Base-by-base conservation (phyloP, 2,329 filamentous ascomycete genomes). In the Sclerotinia trifoliorum region DNA sequence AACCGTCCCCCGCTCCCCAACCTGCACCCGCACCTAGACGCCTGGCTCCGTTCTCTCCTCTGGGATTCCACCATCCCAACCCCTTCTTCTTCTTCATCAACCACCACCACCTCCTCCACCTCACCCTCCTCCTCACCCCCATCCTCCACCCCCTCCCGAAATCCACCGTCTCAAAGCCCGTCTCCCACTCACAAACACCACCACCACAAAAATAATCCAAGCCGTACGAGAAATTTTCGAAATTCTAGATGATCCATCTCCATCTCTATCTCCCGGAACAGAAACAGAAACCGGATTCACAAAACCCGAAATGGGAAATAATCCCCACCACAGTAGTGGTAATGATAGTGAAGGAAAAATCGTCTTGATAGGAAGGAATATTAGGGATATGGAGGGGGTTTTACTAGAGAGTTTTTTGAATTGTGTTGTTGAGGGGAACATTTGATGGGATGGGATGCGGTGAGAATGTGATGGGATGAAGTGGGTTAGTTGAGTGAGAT, bases 221-320 rank as follows among this genome's bases (percentile, higher is more conserved):
- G 95, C 94, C 2, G 95, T 99, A 0, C 83, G 94, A 65, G 94
- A 97, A 74, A 86, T 98, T 21, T 99, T 98, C 78, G 95, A 99
- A 75, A 90, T 98, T 32, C 86, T 92, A 32, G 93, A 97, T 72
- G 81, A 60, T 5, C 3, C 29, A 11, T 5, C 58, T 42, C 17
- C 15, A n/a, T 5, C 35, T 1, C 1, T 17, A 17, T 10, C 17
- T 1, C 5, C 32, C 13, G 10, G 17, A 21, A 6, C 35, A 3
- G 21, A 21, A 11, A 10, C 17, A 8, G 26, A 19, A 11, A 19
- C 26, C 8, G 2, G 6, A 19, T 19, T 15, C 17, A 15, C 24
- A 24, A 29, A 26, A 19, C 5, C 7, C 52, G 32, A 52, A 24
- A 42, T 32, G 35, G 24, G 32, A 39, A 39, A 49, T 7, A 24